Evolutionary conservation across 208 protist species (phyloP).

Genomic region (Leishmania gerbilli): DNA sequence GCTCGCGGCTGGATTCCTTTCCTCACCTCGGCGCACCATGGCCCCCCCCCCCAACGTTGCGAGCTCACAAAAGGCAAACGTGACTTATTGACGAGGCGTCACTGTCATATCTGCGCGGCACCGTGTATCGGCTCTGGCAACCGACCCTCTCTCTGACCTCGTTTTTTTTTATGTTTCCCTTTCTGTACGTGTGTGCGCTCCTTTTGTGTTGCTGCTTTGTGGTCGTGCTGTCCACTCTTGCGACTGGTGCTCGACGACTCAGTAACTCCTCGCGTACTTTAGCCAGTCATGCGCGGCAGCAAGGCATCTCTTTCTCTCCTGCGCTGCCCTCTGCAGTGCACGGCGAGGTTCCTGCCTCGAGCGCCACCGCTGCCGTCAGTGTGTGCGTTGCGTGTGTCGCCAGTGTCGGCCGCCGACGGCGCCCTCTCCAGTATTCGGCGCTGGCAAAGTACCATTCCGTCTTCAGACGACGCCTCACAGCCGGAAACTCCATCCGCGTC

Average conservation of each 20-base stretch:
- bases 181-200: not conserved
- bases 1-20: not conserved
- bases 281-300: conserved; percentile 10
- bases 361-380: not conserved
- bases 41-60: not conserved
- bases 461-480: conserved; percentile 7
- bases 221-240: not conserved
- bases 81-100: not conserved
- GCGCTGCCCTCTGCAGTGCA: conserved; percentile 6
- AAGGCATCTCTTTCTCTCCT: conserved; percentile 11
- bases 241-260: not conserved
- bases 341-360: not conserved
- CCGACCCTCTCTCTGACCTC: not conserved
- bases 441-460: conserved; percentile 4
- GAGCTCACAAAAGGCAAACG: no score
- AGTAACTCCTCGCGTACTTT: not conserved
- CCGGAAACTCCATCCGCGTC: not conserved
- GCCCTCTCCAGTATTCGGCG: conserved; percentile 6
- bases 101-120: not conserved
- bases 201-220: not conserved
- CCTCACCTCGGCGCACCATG: not conserved
- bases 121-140: not conserved
- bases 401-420: not conserved
- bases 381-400: not conserved
- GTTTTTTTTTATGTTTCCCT: not conserved